Evolutionary conservation across 2,329 filamentous ascomycete genomes (phyloP).

Genomic region (Trichophyton verrucosum): DNA sequence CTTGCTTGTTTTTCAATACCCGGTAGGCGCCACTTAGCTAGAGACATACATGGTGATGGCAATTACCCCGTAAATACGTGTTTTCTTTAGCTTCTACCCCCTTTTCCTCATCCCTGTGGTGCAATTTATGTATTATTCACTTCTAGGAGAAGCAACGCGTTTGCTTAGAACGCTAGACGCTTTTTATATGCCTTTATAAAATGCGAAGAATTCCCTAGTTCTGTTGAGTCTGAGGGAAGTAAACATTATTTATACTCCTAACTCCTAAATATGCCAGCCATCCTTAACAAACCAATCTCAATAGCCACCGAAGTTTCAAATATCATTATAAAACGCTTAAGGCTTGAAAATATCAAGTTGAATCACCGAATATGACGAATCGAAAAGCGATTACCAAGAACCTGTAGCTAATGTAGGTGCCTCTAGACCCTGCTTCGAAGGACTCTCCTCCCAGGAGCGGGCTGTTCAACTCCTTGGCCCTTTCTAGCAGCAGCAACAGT

Average conservation of each 20-base stretch:
- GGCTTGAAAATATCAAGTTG: not conserved
- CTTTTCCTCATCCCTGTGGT: not conserved
- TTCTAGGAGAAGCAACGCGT: not conserved
- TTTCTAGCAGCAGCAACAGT: constrained; percentile 23
- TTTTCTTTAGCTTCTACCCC: not conserved
- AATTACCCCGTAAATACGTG: not conserved
- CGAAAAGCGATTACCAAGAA: not conserved
- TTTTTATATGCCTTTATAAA: not conserved
- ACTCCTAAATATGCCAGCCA: not conserved
- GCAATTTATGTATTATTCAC: not conserved
- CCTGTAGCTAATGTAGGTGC: not conserved
- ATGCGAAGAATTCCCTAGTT: not conserved
- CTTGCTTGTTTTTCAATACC: not conserved
- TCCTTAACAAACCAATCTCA: not conserved
- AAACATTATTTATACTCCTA: not conserved
- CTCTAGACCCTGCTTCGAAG: constrained; percentile 27
- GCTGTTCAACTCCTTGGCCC: constrained; percentile 22
- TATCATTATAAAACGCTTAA: not conserved
- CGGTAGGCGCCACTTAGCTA: constrained; percentile 1
- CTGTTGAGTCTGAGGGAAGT: no score
- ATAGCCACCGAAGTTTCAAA: not conserved
- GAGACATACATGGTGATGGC: not conserved
- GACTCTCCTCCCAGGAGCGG: constrained; percentile 26
- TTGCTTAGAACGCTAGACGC: not conserved
- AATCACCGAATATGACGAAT: not conserved